Evolutionary conservation across 1,139 yeast genomes (phyloP).

Genomic region (Debaryomyces singareniensis): DNA sequence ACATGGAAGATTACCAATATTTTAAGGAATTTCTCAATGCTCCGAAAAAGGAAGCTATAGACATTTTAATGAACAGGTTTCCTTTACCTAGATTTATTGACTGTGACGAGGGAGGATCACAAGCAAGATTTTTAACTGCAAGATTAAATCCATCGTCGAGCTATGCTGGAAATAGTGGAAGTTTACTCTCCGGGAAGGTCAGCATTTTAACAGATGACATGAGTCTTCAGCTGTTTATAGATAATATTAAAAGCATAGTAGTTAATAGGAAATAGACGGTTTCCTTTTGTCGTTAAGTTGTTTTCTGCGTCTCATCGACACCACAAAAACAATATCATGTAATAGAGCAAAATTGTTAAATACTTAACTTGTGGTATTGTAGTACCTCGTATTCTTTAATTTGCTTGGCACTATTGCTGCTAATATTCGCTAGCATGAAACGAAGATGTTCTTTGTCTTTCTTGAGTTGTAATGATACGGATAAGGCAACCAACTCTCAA

Average conservation of each 20-base stretch:
- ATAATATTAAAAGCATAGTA: conserved; percentile 40
- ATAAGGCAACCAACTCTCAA: too few relatives aligned
- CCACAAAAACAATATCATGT: too few relatives aligned
- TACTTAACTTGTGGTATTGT: too few relatives aligned
- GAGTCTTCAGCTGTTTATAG: conserved; percentile 64
- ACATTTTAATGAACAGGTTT: conserved; percentile 58
- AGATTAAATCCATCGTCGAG: conserved; percentile 69
- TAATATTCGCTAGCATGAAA: too few relatives aligned
- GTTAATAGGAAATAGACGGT: conserved; percentile 8
- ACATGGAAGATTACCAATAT: conserved; percentile 56
- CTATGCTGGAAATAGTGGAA: conserved; percentile 39
- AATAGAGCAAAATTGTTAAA: not conserved
- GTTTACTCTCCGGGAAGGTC: conserved; percentile 23
- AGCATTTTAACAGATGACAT: conserved; percentile 65
- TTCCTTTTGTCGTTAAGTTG: too few relatives aligned
- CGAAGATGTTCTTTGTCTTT: too few relatives aligned
- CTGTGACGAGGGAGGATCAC: conserved; percentile 73
- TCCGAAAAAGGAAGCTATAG: conserved; percentile 68
- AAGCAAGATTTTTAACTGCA: conserved; percentile 70
- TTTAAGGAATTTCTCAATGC: conserved; percentile 54
- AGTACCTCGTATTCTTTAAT: too few relatives aligned
- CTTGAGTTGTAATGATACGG: too few relatives aligned
- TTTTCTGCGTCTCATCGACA: too few relatives aligned
- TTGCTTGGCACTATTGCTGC: too few relatives aligned
- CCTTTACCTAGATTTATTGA: conserved; percentile 71